Evolutionary conservation across 2,329 filamentous ascomycete genomes (phyloP), one percentile per base, ranked within the genome.

Genomic region (Aspergillus thermomutatus): DNA sequence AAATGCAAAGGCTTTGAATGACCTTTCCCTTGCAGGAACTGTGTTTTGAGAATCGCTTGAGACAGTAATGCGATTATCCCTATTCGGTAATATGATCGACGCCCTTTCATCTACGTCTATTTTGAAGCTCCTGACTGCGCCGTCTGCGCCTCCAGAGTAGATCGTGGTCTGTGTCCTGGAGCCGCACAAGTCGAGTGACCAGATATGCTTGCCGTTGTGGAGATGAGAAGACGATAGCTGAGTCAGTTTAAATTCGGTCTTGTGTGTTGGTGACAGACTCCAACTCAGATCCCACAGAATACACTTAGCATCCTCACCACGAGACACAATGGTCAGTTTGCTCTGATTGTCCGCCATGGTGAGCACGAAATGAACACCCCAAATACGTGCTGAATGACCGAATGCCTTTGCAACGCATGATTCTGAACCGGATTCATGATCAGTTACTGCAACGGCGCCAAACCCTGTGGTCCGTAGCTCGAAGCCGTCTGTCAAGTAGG

Each of bases 201-300:
- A 97, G 6, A 97, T 86, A 69, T 97, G 92, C 73, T 97, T 99
- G 6, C 94, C 94, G 34, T 79, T 81, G 69, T 97, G 92, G 58
- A 86, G 83, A 2, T 83, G 79, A 50, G 85, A 82, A 7, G 82
- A 84, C 1, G 80, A 77, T 1, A 80, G 68, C 51, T 89, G 64
- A 23, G 26, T 64, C 41, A 75, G 60, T 2, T 60, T 54, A 49
- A 68, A 70, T 21, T 60, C 53, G 9, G 59, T 58, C 45, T 37
- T 50, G 10, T 62, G 53, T 2, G 37, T 49, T 4, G 49, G 50
- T 14, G 62, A 58, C 41, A 52, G 53, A 17, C 65, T 60, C 56
- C n/a, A 86, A 0, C 72, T 71, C 9, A 89, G 70, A 47, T 78
- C 78, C 91, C 92, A 97, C 59, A 83, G 78, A 64, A 92, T 87